These are phyloP conservation scores for Trypanosoma melophagium DNA, from an alignment of 208 protist species.

Conservation along the genomic window DNA sequence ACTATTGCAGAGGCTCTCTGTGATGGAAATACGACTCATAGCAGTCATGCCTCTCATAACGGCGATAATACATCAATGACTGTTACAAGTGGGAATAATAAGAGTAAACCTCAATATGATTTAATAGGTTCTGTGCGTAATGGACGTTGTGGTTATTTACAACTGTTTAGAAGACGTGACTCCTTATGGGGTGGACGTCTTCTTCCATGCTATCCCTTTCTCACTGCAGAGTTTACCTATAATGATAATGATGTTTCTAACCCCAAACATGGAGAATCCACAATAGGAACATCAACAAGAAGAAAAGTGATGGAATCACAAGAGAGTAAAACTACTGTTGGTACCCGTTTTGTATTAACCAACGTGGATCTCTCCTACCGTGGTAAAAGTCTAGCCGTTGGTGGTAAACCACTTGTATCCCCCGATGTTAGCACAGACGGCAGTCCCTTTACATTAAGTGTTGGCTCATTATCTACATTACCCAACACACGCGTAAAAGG, in stretches of 20 bases:
- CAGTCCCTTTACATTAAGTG: conserved; percentile 59
- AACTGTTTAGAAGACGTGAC: conserved; percentile 50
- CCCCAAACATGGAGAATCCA: neutral
- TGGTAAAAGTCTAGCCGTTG: conserved; percentile 67
- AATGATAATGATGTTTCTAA: neutral
- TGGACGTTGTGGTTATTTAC: conserved; percentile 67
- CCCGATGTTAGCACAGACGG: conserved; percentile 61
- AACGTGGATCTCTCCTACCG: conserved; percentile 79
- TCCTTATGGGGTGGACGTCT: conserved; percentile 48
- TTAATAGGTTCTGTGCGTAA: conserved; percentile 65
- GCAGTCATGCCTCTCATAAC: too few relatives aligned
- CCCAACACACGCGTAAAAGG: conserved; percentile 20
- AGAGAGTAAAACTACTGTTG: neutral
- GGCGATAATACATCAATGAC: neutral
- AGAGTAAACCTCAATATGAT: conserved; percentile 33
- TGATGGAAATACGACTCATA: neutral
- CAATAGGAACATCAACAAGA: conserved; percentile 2
- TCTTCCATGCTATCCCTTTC: conserved; percentile 41
- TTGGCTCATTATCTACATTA: neutral
- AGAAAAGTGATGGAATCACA: neutral
- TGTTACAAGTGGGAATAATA: neutral
- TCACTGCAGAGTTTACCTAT: conserved; percentile 53
- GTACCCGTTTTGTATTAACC: conserved; percentile 37
- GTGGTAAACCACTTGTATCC: conserved; percentile 32
- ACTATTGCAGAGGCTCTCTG: conserved; percentile 49